A percentile compares a stretch with the other conserved stretches of the same genome.
These are phyloP conservation scores for Ulota crispa DNA, from an alignment of 225 moss, liverwort and hornwort species.

Conservation along the genomic window DNA sequence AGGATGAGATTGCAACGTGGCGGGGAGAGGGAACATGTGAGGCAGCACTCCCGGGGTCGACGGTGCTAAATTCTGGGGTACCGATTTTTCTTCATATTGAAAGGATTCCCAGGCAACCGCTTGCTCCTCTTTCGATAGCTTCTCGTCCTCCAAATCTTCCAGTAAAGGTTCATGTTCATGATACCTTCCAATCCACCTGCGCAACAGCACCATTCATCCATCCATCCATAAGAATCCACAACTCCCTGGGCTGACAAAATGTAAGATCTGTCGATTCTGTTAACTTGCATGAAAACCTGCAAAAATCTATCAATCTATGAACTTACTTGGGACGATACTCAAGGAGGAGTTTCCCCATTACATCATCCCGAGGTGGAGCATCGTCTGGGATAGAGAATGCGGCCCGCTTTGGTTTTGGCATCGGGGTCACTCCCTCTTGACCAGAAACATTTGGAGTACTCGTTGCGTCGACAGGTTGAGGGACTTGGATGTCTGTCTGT, in stretches of 20 bases:
- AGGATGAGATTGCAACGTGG: background rate
- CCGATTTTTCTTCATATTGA: constrained; percentile 34
- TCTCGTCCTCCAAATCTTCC: constrained; percentile 88
- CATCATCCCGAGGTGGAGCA: constrained; percentile 81
- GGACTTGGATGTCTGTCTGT: background rate
- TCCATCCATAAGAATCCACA: background rate
- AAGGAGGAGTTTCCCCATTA: constrained; percentile 79
- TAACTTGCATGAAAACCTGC: constrained; percentile 36
- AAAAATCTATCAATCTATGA: too few relatives aligned
- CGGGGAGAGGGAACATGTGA: background rate
- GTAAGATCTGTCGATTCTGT: background rate
- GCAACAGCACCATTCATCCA: constrained; percentile 16
- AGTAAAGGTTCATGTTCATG: constrained; percentile 94
- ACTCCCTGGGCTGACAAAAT: background rate
- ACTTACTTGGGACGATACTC: constrained; percentile 77
- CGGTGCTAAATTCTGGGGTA: constrained; percentile 24
- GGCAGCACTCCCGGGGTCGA: constrained; percentile 26
- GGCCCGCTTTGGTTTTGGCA: constrained; percentile 54
- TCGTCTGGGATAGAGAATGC: constrained; percentile 68
- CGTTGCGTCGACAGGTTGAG: constrained; percentile 10
- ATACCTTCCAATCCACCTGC: constrained; percentile 88
- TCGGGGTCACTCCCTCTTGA: constrained; percentile 18
- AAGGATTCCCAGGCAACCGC: constrained; percentile 76
- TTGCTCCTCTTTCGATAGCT: constrained; percentile 82
- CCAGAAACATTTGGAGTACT: constrained; percentile 14